These are phyloP conservation scores for Chondrostereum purpureum DNA, from an alignment of 1,284 basidiomycete genomes.

Conservation along the genomic window DNA sequence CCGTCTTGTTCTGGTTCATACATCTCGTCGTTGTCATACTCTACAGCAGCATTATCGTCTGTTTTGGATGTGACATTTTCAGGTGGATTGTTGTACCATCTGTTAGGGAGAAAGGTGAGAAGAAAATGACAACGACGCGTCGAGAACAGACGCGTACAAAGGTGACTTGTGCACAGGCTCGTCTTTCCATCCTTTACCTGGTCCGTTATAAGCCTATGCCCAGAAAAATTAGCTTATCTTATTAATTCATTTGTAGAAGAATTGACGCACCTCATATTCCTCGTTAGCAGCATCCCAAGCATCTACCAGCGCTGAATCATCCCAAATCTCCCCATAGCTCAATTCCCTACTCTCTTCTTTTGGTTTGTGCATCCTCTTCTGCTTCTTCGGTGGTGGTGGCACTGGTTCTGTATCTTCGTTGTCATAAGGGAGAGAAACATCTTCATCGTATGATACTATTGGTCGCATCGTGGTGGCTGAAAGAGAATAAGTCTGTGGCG, in stretches of 20 bases:
- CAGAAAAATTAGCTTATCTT: no score
- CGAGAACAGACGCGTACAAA: slow-evolving; percentile 43
- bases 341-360: slow-evolving; percentile 53
- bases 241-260: slow-evolving; percentile 6
- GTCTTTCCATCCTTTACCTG: slow-evolving; percentile 63
- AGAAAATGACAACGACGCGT: slow-evolving; percentile 2
- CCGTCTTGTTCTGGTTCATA: slow-evolving; percentile 17
- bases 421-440: slow-evolving; percentile 5
- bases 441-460: slow-evolving; percentile 5
- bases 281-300: slow-evolving; percentile 78
- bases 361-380: slow-evolving; percentile 20
- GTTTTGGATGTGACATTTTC: slow-evolving; percentile 28
- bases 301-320: slow-evolving; percentile 71
- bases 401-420: slow-evolving; percentile 17
- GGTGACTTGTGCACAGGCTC: slow-evolving; percentile 63
- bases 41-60: slow-evolving; percentile 12
- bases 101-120: slow-evolving; percentile 20
- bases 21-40: slow-evolving; percentile 11
- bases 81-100: slow-evolving; percentile 73
- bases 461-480: slow-evolving; percentile 6
- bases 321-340: slow-evolving; percentile 72
- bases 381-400: slow-evolving; percentile 1
- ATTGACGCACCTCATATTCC: slow-evolving; percentile 56
- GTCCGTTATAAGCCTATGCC: slow-evolving; percentile 58
- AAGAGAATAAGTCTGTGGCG: background rate